Evolutionary conservation across 495 filamentous ascomycete species (phyloP).

Genomic region (Xylaria palmicola): DNA sequence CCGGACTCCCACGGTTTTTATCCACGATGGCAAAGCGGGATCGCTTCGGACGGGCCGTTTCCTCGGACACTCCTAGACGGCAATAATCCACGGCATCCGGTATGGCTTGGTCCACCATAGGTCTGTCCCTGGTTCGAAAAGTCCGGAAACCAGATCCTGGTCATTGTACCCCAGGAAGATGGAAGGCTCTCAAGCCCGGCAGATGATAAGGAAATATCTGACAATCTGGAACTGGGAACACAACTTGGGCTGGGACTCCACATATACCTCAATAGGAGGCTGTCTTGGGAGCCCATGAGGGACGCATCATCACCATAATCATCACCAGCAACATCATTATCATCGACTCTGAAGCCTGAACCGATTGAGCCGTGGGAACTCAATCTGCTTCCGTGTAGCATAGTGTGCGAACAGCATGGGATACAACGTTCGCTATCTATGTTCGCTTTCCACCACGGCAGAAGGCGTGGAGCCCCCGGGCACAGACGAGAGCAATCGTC

Average conservation of each 20-base stretch:
- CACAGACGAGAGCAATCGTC: slow-evolving; percentile 7
- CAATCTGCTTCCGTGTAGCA: neutral
- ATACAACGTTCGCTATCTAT: neutral
- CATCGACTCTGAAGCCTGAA: neutral
- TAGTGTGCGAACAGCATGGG: neutral
- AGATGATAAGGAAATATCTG: slow-evolving; percentile 25
- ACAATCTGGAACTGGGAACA: slow-evolving; percentile 21
- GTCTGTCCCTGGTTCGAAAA: neutral
- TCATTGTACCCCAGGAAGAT: slow-evolving; percentile 24
- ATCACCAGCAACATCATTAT: neutral
- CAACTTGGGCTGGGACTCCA: slow-evolving; percentile 15
- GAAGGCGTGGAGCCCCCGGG: neutral
- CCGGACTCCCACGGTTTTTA: neutral
- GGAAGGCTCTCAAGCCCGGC: slow-evolving; percentile 20
- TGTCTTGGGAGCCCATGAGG: neutral
- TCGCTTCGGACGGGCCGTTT: neutral
- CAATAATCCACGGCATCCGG: neutral
- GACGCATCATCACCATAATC: neutral
- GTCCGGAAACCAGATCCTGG: slow-evolving; percentile 22
- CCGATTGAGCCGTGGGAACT: slow-evolving; percentile 1
- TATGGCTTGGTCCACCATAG: neutral
- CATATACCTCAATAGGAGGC: slow-evolving; percentile 8
- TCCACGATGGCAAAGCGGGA: slow-evolving; percentile 6
- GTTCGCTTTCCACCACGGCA: neutral
- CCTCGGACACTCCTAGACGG: slow-evolving; percentile 2